These are phyloP conservation scores for Populus alba DNA, from an alignment of 345 rosid species.

Conservation along the genomic window DNA sequence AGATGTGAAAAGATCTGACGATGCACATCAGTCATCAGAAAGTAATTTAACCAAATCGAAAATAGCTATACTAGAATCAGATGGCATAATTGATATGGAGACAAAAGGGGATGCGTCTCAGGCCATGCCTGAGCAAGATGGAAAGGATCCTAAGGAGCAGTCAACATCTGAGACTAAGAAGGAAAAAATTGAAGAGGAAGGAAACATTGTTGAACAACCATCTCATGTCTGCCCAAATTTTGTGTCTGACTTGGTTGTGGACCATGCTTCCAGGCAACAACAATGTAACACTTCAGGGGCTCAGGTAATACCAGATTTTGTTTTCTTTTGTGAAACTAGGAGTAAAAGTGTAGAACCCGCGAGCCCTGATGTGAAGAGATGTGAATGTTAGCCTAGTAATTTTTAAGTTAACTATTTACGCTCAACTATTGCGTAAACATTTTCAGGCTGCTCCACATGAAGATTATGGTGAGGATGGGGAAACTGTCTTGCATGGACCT, in stretches of 20 bases:
- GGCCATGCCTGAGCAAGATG: slow-evolving; percentile 10
- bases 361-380: not conserved
- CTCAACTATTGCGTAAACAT: slow-evolving; percentile 13
- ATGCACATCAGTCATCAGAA: slow-evolving; percentile 18
- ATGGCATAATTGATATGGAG: slow-evolving; percentile 6
- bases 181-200: slow-evolving; percentile 16
- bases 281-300: slow-evolving; percentile 16
- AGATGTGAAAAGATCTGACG: slow-evolving; percentile 17
- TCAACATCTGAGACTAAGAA: slow-evolving; percentile 3
- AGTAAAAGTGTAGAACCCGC: not conserved
- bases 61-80: slow-evolving; percentile 6
- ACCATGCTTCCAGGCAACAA: slow-evolving; percentile 24
- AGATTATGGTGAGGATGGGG: slow-evolving; percentile 17
- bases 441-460: slow-evolving; percentile 22
- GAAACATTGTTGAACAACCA: slow-evolving; percentile 2
- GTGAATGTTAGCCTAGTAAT: not conserved
- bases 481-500: slow-evolving; percentile 7
- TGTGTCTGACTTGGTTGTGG: slow-evolving; percentile 19
- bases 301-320: slow-evolving; percentile 31
- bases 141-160: slow-evolving; percentile 23
- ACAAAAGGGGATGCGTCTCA: slow-evolving; percentile 9
- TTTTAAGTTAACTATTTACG: slow-evolving; percentile 1
- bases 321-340: not conserved
- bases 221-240: slow-evolving; percentile 17
- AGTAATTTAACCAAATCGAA: slow-evolving; percentile 12